These are phyloP conservation scores for Moesziomyces sp. DNA, from an alignment of 1,284 basidiomycete genomes.

Conservation along the genomic window DNA sequence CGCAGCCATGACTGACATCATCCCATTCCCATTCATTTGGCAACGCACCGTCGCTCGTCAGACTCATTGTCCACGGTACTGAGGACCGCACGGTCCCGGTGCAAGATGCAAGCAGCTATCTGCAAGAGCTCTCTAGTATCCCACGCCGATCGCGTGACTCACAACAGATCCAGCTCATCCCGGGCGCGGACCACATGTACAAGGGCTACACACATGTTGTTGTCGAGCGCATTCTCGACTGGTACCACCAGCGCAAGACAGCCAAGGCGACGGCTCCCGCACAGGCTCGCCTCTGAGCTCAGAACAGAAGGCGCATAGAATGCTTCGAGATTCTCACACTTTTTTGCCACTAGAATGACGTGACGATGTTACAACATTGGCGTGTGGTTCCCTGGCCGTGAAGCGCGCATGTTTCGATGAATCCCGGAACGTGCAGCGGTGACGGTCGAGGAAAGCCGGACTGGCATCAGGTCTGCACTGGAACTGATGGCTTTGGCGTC, in stretches of 20 bases:
- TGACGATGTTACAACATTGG: too few species aligned
- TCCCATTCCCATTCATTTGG: too few species aligned
- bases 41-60: not conserved
- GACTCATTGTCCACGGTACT: slow-evolving; percentile 4
- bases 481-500: too few species aligned
- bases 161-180: slow-evolving; percentile 1
- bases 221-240: not conserved
- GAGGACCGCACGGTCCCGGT: slow-evolving; percentile 5
- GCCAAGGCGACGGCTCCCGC: not conserved
- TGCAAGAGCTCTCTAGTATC: not conserved
- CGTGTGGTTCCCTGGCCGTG: too few species aligned
- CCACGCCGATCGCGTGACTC: not conserved
- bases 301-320: not conserved
- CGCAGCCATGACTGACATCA: not conserved
- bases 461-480: too few species aligned
- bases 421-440: too few species aligned
- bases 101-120: slow-evolving; percentile 4
- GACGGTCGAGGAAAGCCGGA: too few species aligned
- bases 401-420: too few species aligned
- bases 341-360: too few species aligned
- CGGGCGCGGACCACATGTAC: slow-evolving; percentile 4
- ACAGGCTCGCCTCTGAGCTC: slow-evolving; percentile 1
- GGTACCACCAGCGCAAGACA: slow-evolving; percentile 6
- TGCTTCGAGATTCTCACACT: too few species aligned
- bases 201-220: slow-evolving; percentile 4